A percentile compares a stretch with the other conserved stretches of the same genome.
phyloP scores from a whole-genome alignment of 768 basidiomycete genomes.

The Neoboletus subvelutipes region DNA sequence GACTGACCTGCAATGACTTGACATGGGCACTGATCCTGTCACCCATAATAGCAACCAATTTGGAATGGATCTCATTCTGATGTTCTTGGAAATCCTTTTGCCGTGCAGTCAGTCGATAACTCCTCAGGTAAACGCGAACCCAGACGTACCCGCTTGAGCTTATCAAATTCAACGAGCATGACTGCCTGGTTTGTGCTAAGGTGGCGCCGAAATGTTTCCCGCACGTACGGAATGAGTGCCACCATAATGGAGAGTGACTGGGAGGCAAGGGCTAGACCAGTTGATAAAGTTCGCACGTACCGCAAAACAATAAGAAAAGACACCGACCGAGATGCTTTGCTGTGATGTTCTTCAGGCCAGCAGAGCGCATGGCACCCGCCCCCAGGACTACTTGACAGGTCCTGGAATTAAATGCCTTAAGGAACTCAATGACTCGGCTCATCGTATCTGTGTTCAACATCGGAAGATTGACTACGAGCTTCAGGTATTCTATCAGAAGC shows the following conservation, averaged over 20 bases:
- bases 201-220: conserved; percentile 92
- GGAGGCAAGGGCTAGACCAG: conserved; percentile 78
- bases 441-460: conserved; percentile 94
- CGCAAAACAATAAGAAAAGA: conserved; percentile 18
- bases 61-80: conserved; percentile 97
- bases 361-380: conserved; percentile 98
- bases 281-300: conserved; percentile 17
- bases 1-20: conserved; percentile 69
- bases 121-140: conserved; percentile 3
- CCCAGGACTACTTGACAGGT: conserved; percentile 98
- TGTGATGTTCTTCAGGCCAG: conserved; percentile 96
- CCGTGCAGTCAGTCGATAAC: conserved; percentile 2
- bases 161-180: conserved; percentile 97
- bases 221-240: conserved; percentile 91
- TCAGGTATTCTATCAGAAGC: conserved; percentile 82
- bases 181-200: conserved; percentile 93
- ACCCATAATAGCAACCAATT: conserved; percentile 97
- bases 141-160: conserved; percentile 84
- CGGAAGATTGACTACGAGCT: conserved; percentile 82
- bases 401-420: conserved; percentile 97
- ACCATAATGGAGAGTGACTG: conserved; percentile 95
- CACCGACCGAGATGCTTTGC: conserved; percentile 90
- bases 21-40: conserved; percentile 88
- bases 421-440: conserved; percentile 89
- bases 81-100: conserved; percentile 95